A percentile compares a stretch with the other conserved stretches of the same genome.
Evolutionary conservation across 495 filamentous ascomycete genomes (phyloP).

Genomic region (Tuber umbilicatum): DNA sequence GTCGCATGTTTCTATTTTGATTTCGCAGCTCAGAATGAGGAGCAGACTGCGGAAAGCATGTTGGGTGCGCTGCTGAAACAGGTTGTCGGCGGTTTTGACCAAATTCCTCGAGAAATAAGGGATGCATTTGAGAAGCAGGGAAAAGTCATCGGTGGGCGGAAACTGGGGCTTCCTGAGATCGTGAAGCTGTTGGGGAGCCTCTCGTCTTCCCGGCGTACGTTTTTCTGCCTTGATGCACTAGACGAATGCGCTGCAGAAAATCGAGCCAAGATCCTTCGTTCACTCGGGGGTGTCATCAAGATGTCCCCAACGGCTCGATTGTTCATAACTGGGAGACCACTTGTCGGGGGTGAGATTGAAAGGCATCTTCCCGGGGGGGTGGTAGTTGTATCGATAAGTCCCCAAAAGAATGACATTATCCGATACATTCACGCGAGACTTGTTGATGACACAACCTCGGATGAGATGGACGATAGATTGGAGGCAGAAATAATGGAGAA

Average conservation of each 20-base stretch:
- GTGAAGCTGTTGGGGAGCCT: background rate
- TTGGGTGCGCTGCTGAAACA: background rate
- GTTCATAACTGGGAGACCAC: background rate
- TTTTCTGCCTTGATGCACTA: background rate
- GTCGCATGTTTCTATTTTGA: background rate
- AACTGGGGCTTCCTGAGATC: background rate
- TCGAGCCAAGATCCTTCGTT: background rate
- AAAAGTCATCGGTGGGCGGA: background rate
- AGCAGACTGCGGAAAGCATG: background rate
- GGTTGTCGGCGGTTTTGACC: background rate
- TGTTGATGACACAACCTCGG: background rate
- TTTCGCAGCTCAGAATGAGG: background rate
- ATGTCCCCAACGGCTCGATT: background rate
- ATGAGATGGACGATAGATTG: background rate
- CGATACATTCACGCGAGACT: background rate
- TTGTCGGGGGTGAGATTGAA: background rate
- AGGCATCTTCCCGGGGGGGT: background rate
- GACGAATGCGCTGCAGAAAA: background rate
- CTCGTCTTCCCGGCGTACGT: background rate
- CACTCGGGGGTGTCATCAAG: background rate
- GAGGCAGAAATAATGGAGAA: no score
- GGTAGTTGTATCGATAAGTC: background rate
- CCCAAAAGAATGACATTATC: background rate
- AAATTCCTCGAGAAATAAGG: background rate
- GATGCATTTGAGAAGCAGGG: background rate